Base-by-base conservation (phyloP, 305 asterid species). In the Withania somnifera region DNA sequence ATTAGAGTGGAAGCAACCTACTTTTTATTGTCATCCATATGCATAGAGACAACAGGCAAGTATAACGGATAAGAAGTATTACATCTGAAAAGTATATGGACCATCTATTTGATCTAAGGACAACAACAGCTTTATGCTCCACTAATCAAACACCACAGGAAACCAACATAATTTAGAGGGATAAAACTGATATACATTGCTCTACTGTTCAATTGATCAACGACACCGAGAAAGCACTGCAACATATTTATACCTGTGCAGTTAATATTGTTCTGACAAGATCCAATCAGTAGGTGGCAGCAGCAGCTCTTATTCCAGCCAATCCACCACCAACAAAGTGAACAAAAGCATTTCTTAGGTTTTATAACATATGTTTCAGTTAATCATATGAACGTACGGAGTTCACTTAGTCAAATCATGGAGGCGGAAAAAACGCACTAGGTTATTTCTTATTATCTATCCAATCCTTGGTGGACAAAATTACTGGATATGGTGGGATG, bases 211-310 rank as follows among this genome's bases (percentile, higher is more conserved):
- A 24, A 45, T 7, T 45, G 79, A 45, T 24, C 56, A 8, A 73
- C 2, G 6, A 3, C 4, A 40, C 78, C 78, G 13, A 22, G 22
- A 13, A 71, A 63, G 7, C 22, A 71, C 40, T 13, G 58, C 1
- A 38, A 64, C 11, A 52, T 32, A 20, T 77, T 63, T 57, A 80
- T 75, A 96, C 99, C 98, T 97, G 99, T 11, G 98, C 99, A 2
- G 99, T 93, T 34, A 97, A 93, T 80, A 98, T 87, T 26, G 99
- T 97, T 88, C 99, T 90, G 80, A 94, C 92, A 84, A 97, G 98
- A 86, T 97, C 99, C 88, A 97, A 87, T 0, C 98, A 98, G 83
- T 97, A 97, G 19, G 98, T 90, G 87, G 92, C 99, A 69, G 98
- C 85, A 79, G 99, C 98, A 77, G 99, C 90, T 22, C 98, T 97